Conservation (phyloP, 169 alveolate genomes). For the Plasmodium fragile region DNA sequence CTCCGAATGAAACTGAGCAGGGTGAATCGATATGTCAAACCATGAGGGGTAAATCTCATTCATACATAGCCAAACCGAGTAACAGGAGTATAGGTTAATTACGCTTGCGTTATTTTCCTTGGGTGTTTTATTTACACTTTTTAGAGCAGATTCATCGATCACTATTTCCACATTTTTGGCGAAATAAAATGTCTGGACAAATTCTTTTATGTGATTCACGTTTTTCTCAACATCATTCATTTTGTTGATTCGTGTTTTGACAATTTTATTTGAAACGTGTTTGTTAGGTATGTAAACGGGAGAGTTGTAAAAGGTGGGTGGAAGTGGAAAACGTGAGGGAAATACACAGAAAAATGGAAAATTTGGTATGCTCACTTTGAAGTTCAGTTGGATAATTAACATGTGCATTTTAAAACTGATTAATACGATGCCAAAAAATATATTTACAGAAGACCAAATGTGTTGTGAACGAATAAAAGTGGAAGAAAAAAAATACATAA, state of each 20-base stretch:
- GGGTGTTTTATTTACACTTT: conserved; percentile 27
- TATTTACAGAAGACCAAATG: not conserved
- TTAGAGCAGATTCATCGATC: conserved; percentile 47
- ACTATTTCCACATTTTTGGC: conserved; percentile 69
- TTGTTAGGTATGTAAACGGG: conserved; percentile 1
- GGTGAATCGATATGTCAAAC: conserved; percentile 74
- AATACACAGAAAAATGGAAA: not conserved
- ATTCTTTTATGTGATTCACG: conserved; percentile 48
- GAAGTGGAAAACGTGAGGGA: not conserved
- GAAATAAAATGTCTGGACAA: conserved; percentile 61
- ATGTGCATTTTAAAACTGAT: not conserved
- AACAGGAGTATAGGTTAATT: conserved; percentile 56
- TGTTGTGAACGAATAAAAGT: not conserved
- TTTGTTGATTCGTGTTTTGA: conserved; percentile 14
- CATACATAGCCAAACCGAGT: conserved; percentile 75
- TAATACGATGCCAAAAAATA: not conserved
- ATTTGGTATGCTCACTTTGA: not conserved
- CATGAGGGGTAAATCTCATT: conserved; percentile 75
- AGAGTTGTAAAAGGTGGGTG: not conserved
- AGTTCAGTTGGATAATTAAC: not conserved
- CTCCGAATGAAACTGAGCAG: conserved; percentile 74
- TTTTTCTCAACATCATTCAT: conserved; percentile 51
- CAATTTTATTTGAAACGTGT: not conserved
- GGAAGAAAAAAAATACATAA: not conserved
- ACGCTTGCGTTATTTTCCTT: conserved; percentile 55